These are phyloP conservation scores for Pythium plurisporium DNA, from an alignment of 352 stramenopile genomes.

Conservation along the genomic window DNA sequence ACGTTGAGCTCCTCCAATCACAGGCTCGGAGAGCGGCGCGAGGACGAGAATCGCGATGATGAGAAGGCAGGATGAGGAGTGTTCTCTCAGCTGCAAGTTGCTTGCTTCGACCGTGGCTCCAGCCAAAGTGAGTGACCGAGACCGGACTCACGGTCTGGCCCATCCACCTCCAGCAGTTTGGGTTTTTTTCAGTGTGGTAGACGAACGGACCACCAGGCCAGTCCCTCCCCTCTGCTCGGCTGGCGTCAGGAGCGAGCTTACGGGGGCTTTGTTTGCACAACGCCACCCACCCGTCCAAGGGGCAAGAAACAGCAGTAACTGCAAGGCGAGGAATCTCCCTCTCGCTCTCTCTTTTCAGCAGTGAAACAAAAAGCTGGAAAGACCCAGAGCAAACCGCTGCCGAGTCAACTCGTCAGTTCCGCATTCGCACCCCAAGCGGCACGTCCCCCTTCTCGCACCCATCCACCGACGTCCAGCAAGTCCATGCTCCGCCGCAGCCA, in stretches of 20 bases:
- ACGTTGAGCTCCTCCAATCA: neutral
- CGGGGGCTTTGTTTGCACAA: conserved; percentile 14
- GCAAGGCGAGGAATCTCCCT: too few species aligned
- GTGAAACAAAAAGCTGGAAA: too few species aligned
- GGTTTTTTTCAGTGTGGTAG: too few species aligned
- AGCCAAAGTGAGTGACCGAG: neutral
- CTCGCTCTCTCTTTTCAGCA: too few species aligned
- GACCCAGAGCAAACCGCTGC: neutral
- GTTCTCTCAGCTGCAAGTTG: neutral
- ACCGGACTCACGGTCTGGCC: neutral
- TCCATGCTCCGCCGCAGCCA: conserved; percentile 19
- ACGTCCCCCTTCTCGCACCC: neutral
- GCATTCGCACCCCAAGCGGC: too few species aligned
- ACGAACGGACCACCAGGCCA: conserved; percentile 1
- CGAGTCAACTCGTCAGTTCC: conserved; percentile 4
- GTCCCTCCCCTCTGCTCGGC: neutral
- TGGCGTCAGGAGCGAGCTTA: conserved; percentile 17
- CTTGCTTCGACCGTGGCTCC: neutral
- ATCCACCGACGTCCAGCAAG: neutral
- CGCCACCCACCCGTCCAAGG: neutral
- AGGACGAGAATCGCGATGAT: conserved; percentile 1
- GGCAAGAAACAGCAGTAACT: neutral
- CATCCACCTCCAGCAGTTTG: neutral
- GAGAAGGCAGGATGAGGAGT: conserved; percentile 7
- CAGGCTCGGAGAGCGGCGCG: neutral